Conservation (phyloP, 2,329 filamentous ascomycete species). For the Colletotrichum tabaci region DNA sequence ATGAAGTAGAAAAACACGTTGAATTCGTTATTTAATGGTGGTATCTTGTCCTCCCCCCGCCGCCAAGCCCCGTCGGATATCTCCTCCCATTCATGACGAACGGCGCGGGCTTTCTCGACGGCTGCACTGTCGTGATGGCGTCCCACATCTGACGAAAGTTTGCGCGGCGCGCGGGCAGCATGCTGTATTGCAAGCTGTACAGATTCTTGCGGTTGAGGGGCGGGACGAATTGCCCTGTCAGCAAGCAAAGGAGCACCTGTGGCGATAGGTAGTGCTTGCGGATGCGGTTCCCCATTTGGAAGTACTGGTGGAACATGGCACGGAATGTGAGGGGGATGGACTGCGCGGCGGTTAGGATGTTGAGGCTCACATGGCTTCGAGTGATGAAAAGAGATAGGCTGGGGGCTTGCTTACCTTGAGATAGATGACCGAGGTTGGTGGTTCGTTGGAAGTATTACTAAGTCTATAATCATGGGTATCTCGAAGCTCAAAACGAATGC, state of each 20-base stretch:
- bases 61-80: conserved; percentile 36
- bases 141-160: conserved; percentile 90
- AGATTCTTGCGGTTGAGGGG: conserved; percentile 95
- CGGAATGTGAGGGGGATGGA: conserved; percentile 90
- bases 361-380: neutral
- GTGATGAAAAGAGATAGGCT: too few relatives aligned
- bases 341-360: conserved; percentile 56
- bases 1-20: neutral
- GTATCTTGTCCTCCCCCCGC: conserved; percentile 42
- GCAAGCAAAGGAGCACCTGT: conserved; percentile 86
- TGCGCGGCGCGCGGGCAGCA: conserved; percentile 88
- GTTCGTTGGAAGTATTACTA: conserved; percentile 59
- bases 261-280: conserved; percentile 96
- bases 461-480: conserved; percentile 73
- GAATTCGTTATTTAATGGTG: conserved; percentile 43
- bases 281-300: conserved; percentile 91
- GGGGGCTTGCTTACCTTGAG: conserved; percentile 75
- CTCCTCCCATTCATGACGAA: conserved; percentile 51
- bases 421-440: conserved; percentile 85
- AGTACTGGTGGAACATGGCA: conserved; percentile 98
- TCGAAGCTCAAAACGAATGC: conserved; percentile 91
- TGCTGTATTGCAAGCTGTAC: conserved; percentile 97
- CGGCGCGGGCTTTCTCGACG: conserved; percentile 60
- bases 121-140: conserved; percentile 69
- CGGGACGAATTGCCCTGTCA: conserved; percentile 93